Conservation (phyloP, 176 grass and related monocot genomes). For the Musa beccarii region DNA sequence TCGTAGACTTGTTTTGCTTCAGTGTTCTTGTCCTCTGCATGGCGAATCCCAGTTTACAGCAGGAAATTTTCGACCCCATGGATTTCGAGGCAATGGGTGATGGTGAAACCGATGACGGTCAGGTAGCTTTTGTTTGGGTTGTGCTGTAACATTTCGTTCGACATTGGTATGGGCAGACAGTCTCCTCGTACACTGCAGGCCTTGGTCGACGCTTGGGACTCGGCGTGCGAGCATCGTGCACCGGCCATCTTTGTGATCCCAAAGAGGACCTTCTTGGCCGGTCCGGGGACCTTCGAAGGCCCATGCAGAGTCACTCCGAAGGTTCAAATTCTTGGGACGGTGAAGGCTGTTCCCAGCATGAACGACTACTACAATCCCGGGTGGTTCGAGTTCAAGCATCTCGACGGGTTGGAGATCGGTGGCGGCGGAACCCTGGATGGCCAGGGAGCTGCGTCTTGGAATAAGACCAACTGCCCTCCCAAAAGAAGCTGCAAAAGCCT, state of each 20-base stretch:
- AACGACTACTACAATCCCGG: constrained; percentile 1
- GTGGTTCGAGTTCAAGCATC: constrained; percentile 35
- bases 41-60: too few relatives aligned
- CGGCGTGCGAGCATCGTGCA: background rate
- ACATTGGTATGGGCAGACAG: background rate
- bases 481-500: background rate
- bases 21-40: background rate
- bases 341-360: constrained; percentile 19
- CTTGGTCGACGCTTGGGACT: constrained; percentile 13
- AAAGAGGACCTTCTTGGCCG: constrained; percentile 6
- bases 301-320: constrained; percentile 20
- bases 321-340: constrained; percentile 24
- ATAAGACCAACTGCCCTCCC: background rate
- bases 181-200: constrained; percentile 1
- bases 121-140: background rate
- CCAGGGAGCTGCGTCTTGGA: constrained; percentile 22
- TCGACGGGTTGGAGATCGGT: constrained; percentile 22
- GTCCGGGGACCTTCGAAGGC: constrained; percentile 15
- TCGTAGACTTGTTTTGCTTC: background rate
- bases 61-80: constrained; percentile 22
- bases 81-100: constrained; percentile 10
- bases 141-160: background rate
- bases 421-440: constrained; percentile 28
- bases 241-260: constrained; percentile 2
- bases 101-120: constrained; percentile 9